A percentile compares a stretch with the other conserved stretches of the same genome.
Evolutionary conservation across 169 alveolate genomes (phyloP).

Genomic region (Prorocentrum cordatum): DNA sequence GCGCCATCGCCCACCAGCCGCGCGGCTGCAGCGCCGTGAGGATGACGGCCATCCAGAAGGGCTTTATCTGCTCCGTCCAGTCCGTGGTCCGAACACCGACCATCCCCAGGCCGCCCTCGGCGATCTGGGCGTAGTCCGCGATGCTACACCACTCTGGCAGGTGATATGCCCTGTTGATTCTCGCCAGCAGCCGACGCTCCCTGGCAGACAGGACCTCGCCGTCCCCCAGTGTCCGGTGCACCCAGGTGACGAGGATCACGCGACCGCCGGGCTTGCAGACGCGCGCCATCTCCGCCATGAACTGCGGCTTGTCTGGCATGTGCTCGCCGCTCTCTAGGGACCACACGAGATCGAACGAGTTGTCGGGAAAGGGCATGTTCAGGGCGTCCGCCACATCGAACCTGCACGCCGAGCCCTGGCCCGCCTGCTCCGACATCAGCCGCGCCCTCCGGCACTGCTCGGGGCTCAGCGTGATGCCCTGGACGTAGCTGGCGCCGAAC

Average conservation of each 20-base stretch:
- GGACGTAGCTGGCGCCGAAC: slow-evolving; percentile 3
- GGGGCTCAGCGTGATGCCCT: slow-evolving; percentile 46
- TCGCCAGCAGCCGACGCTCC: slow-evolving; percentile 45
- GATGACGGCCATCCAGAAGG: slow-evolving; percentile 59
- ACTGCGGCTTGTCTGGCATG: slow-evolving; percentile 19
- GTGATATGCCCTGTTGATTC: slow-evolving; percentile 45
- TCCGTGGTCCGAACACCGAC: not conserved
- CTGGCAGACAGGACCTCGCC: not conserved
- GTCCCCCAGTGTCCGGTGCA: slow-evolving; percentile 17
- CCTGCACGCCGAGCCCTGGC: not conserved
- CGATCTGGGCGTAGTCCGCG: slow-evolving; percentile 30
- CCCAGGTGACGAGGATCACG: slow-evolving; percentile 57
- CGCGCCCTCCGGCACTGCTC: slow-evolving; percentile 23
- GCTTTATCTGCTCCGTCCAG: slow-evolving; percentile 43
- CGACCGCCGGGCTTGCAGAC: slow-evolving; percentile 69
- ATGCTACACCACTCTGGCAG: slow-evolving; percentile 66
- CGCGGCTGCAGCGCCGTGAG: slow-evolving; percentile 37
- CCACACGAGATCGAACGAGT: slow-evolving; percentile 59
- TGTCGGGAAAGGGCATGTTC: slow-evolving; percentile 49
- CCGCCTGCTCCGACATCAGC: not conserved
- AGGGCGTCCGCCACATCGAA: slow-evolving; percentile 45
- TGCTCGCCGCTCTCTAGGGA: slow-evolving; percentile 66
- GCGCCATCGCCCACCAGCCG: slow-evolving; percentile 51
- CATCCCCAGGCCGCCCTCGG: not conserved
- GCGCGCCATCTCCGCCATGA: not conserved